These are phyloP conservation scores for Penstemon barbatus DNA, from an alignment of 257 asterid genomes.

Conservation along the genomic window DNA sequence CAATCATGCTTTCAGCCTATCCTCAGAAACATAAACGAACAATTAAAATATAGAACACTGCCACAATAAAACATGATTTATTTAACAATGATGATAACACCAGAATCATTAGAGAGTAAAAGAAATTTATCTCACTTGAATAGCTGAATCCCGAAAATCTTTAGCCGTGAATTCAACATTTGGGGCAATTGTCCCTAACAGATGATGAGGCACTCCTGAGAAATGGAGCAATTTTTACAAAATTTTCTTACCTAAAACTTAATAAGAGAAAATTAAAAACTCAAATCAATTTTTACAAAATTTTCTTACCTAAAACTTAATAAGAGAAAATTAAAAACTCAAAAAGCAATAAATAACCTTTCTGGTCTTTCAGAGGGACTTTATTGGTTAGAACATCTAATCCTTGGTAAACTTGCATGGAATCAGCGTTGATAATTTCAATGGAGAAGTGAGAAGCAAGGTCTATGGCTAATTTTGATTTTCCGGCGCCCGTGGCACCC, in stretches of 20 bases:
- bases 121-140: slow-evolving; percentile 49
- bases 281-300: no score
- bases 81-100: not conserved
- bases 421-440: slow-evolving; percentile 90
- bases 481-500: slow-evolving; percentile 87
- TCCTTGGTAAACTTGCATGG: slow-evolving; percentile 93
- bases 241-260: not conserved
- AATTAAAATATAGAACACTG: no score
- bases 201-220: slow-evolving; percentile 85
- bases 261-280: not conserved
- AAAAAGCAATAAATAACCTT: slow-evolving; percentile 44
- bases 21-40: not conserved
- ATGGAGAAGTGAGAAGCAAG: slow-evolving; percentile 74
- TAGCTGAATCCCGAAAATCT: slow-evolving; percentile 76
- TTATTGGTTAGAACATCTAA: slow-evolving; percentile 89
- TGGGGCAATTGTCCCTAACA: slow-evolving; percentile 77
- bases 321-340: not conserved
- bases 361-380: slow-evolving; percentile 66
- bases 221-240: slow-evolving; percentile 9
- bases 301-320: not conserved
- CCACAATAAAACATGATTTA: not conserved
- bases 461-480: slow-evolving; percentile 85
- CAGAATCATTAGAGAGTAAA: not conserved
- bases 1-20: not conserved
- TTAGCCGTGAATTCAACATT: slow-evolving; percentile 75